Conservation (phyloP, 768 basidiomycete genomes). For the Clitopilus passeckerianus region DNA sequence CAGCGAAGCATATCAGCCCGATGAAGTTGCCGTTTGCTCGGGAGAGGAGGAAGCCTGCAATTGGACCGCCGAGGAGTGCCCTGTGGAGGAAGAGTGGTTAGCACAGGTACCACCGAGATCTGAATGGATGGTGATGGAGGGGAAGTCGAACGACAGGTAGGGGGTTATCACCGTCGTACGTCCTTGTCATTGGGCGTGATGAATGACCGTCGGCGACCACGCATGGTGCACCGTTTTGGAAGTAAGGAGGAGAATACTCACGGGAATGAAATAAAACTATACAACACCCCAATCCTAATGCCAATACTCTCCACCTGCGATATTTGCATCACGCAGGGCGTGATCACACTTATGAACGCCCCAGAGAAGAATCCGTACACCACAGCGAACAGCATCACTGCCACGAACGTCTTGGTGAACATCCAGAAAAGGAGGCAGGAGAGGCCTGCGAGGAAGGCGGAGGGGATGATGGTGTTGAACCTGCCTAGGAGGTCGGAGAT, state of each 20-base stretch:
- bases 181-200: too few species aligned
- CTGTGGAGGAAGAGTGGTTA: not conserved
- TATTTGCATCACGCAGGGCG: conserved; percentile 65
- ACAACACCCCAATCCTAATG: conserved; percentile 57
- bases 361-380: conserved; percentile 64
- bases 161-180: too few species aligned
- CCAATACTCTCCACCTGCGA: conserved; percentile 57
- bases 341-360: conserved; percentile 63
- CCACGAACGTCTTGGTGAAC: conserved; percentile 30
- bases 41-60: conserved; percentile 53
- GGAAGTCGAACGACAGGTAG: too few species aligned
- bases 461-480: conserved; percentile 63
- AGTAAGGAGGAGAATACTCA: conserved; percentile 33
- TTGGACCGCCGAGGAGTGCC: conserved; percentile 53
- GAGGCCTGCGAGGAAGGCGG: conserved; percentile 60
- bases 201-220: not conserved
- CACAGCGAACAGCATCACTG: conserved; percentile 46
- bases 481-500: conserved; percentile 62
- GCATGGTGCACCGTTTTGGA: not conserved
- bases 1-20: conserved; percentile 56
- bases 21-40: conserved; percentile 37
- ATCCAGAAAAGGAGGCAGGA: conserved; percentile 56
- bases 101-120: not conserved
- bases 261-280: conserved; percentile 65
- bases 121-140: too few species aligned